Conservation (phyloP, 768 basidiomycete genomes). For the Lactarius quietus region DNA sequence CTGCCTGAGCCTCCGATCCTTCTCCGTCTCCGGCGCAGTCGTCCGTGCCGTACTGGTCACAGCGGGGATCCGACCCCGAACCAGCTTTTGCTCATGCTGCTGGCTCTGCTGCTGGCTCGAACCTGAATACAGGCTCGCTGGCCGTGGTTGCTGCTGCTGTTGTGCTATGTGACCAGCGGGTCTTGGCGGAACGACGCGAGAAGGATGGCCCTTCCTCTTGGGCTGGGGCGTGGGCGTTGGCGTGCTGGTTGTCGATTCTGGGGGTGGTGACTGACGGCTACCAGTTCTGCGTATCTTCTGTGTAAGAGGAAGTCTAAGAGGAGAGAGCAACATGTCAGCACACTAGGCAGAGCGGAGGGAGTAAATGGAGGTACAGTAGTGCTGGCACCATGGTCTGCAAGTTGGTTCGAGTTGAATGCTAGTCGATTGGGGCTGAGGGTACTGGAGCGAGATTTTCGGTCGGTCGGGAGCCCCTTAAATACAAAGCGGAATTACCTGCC, state of each 20-base stretch:
- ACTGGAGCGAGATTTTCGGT: background rate
- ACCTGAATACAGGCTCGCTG: background rate
- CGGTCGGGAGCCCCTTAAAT: background rate
- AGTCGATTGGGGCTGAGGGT: background rate
- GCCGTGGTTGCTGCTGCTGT: background rate
- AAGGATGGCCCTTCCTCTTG: background rate
- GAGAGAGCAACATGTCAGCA: background rate
- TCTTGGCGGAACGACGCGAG: background rate
- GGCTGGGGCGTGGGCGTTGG: background rate
- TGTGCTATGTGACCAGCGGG: background rate
- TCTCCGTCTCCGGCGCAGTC: constrained; percentile 14
- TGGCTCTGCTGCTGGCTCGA: background rate
- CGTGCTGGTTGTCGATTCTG: background rate
- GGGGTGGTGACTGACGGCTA: background rate
- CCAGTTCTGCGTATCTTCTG: background rate
- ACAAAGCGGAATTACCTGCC: background rate
- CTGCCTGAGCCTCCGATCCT: background rate
- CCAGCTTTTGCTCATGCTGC: background rate
- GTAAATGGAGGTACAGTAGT: background rate
- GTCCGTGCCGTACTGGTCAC: constrained; percentile 20
- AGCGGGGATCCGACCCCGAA: constrained; percentile 9
- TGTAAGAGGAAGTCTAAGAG: background rate
- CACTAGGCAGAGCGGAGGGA: background rate
- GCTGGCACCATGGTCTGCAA: background rate
- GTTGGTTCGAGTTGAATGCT: background rate